Percentiles rank a stretch among this genome's conserved stretches.
Conservation (phyloP, 306 rosid species). For the Rosa multiflora region DNA sequence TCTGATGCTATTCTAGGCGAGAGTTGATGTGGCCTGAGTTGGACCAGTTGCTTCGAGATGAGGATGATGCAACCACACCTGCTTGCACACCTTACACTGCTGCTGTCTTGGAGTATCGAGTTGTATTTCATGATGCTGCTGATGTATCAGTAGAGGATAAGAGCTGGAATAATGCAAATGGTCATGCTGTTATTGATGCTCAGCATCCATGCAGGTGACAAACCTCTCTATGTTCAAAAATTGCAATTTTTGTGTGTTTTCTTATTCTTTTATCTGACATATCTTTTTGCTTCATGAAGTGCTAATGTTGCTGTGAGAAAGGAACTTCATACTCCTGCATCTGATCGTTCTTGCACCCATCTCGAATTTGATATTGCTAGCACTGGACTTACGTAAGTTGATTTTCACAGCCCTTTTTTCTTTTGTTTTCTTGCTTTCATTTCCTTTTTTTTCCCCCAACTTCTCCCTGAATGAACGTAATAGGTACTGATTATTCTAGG, state of each 20-base stretch:
- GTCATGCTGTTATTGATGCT: constrained; percentile 78
- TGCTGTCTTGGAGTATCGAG: constrained; percentile 75
- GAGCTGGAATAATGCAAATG: constrained; percentile 71
- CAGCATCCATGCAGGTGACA: constrained; percentile 94
- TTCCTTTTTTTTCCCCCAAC: not conserved
- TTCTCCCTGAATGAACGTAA: not conserved
- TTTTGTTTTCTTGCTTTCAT: not conserved
- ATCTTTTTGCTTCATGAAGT: constrained; percentile 50
- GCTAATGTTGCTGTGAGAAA: constrained; percentile 86
- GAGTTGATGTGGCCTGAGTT: constrained; percentile 89
- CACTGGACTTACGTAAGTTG: constrained; percentile 72
- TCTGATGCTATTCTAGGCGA: constrained; percentile 53
- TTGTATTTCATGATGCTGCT: constrained; percentile 52
- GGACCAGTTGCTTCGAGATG: constrained; percentile 82
- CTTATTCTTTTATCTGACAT: constrained; percentile 29
- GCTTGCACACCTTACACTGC: constrained; percentile 93
- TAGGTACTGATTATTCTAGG: not conserved
- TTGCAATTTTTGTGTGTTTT: constrained; percentile 16
- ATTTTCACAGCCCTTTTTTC: not conserved
- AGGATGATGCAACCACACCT: constrained; percentile 58
- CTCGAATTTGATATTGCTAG: constrained; percentile 87
- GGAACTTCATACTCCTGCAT: constrained; percentile 83
- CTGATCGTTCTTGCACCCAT: constrained; percentile 97
- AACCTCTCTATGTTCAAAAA: not conserved
- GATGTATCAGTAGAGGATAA: constrained; percentile 54